phyloP scores from a whole-genome alignment of 1,284 basidiomycete species.

The Wolfiporia cocos region DNA sequence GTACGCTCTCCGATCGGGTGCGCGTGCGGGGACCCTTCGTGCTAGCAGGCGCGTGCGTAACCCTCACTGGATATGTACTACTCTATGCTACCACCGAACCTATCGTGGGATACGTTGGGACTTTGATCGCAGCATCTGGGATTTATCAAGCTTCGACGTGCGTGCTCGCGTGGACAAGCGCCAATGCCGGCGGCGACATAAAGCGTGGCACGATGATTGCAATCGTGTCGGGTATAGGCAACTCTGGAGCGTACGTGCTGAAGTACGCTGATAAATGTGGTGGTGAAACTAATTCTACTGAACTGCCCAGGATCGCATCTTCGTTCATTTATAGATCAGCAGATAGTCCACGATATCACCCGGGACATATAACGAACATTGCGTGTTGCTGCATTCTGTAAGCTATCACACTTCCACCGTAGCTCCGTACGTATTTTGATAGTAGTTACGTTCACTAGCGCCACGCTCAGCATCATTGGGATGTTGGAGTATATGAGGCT shows the following conservation, averaged over 20 bases:
- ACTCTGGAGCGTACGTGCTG: conserved; percentile 39
- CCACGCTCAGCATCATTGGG: background rate
- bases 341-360: conserved; percentile 3
- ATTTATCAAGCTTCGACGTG: conserved; percentile 57
- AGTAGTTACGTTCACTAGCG: background rate
- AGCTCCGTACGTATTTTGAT: background rate
- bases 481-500: background rate
- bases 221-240: conserved; percentile 62
- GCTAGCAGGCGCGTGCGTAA: conserved; percentile 41
- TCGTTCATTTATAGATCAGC: conserved; percentile 2
- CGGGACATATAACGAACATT: conserved; percentile 2
- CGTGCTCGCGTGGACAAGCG: conserved; percentile 55
- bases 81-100: conserved; percentile 43
- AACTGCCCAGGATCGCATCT: background rate
- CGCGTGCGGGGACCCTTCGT: conserved; percentile 45
- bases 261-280: background rate
- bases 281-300: background rate
- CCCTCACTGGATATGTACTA: conserved; percentile 59
- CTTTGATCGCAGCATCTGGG: conserved; percentile 53
- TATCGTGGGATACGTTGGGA: conserved; percentile 53
- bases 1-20: conserved; percentile 9
- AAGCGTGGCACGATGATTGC: conserved; percentile 62
- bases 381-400: background rate
- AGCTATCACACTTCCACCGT: background rate
- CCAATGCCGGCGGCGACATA: conserved; percentile 65